Percentiles rank a stretch among this genome's conserved stretches.
phyloP scores from a whole-genome alignment of 2,329 filamentous ascomycete genomes.

The Aspergillus terreus region DNA sequence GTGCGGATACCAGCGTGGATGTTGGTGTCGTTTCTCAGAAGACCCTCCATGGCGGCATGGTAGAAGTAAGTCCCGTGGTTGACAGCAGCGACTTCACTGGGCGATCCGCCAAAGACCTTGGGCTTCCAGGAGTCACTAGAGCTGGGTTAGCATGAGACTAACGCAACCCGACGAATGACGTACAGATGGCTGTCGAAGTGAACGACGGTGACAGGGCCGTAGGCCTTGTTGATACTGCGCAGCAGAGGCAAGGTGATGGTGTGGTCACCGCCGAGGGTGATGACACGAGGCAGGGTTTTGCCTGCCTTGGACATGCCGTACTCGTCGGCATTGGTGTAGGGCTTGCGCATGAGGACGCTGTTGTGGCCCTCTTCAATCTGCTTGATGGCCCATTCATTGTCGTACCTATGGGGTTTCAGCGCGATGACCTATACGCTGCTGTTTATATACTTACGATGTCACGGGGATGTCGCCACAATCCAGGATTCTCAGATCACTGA shows the following conservation, averaged over 20 bases:
- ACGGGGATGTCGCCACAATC: conserved; percentile 85
- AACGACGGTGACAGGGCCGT: conserved; percentile 63
- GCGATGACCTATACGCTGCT: neutral
- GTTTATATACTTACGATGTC: conserved; percentile 60
- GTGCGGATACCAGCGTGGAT: conserved; percentile 86
- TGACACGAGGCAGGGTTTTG: conserved; percentile 74
- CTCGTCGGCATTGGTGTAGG: conserved; percentile 64
- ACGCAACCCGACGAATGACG: conserved; percentile 7
- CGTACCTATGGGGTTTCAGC: conserved; percentile 54
- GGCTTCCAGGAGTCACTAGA: conserved; percentile 63
- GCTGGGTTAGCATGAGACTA: neutral
- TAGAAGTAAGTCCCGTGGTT: conserved; percentile 91
- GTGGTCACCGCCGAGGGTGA: conserved; percentile 60
- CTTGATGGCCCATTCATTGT: conserved; percentile 75
- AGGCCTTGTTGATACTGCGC: conserved; percentile 59
- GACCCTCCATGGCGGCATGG: conserved; percentile 72
- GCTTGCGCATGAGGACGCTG: conserved; percentile 66
- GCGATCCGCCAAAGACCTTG: conserved; percentile 81
- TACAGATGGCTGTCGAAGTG: conserved; percentile 61
- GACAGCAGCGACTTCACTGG: conserved; percentile 69
- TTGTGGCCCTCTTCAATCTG: conserved; percentile 86
- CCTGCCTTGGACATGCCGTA: conserved; percentile 66
- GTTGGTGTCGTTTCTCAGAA: conserved; percentile 76
- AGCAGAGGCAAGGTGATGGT: conserved; percentile 49
- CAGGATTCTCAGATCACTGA: conserved; percentile 73